Base-by-base conservation (phyloP, 1,284 basidiomycete species). In the Moesziomyces antarcticus region DNA sequence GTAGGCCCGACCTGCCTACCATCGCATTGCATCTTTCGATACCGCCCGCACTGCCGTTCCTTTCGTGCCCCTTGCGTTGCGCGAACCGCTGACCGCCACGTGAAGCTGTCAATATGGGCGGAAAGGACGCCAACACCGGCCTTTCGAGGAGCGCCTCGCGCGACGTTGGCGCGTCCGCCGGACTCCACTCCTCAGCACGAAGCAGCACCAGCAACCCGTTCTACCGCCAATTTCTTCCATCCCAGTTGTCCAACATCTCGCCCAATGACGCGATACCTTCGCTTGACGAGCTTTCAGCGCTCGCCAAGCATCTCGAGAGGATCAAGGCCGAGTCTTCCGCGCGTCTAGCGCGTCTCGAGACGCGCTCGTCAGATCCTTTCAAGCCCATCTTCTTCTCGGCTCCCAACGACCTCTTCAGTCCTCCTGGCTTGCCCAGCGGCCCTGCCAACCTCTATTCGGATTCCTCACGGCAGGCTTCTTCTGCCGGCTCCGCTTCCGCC, bases 211-310 rank as follows among this genome's bases (percentile, higher is more conserved):
- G 20, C 43, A 49, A 43, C 3, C 73, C 73, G 9, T 75, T 72
- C 52, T 75, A 75, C 43, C 73, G 73, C 21, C 73, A 72, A n/a
- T 75, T 75, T n/a, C 61, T 75, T 2, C 73, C 73, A 1, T 40
- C 56, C 5, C 68, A 68, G 58, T 68, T 72, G 11, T 62, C 68
- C 48, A 62, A 66, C 20, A 72, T 71, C 51, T 62, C 62, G 3
- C 41, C 67, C 30, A 68, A 65, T 20, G 73, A 75, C 43, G 27
- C 73, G 16, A 75, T 75, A 49, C 73, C 73, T 0, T 53, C 73
- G 11, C 68, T 75, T 24, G 73, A 75, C n/a, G 73, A 75, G 30
- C 64, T 75, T 22, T 57, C 68, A 1, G 64, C 68, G 27, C 57
- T 75, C 10, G 60, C 64, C 20, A 67, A 64, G 21, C 56, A 72